phyloP scores from a whole-genome alignment of 164 flowering plant species.

The Kingdonia uniflora region DNA sequence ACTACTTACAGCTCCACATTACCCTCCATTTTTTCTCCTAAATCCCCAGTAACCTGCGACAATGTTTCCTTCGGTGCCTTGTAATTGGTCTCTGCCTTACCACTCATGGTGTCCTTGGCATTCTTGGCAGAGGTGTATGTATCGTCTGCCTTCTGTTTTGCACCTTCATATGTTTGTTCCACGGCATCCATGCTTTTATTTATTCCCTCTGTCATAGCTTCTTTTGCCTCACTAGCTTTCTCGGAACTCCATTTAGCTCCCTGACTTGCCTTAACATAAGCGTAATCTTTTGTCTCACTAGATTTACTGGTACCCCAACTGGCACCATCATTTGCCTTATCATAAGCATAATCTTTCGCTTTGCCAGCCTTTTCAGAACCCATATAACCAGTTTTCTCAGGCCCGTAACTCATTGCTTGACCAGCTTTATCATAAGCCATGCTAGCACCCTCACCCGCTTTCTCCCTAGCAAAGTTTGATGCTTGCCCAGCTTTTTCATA shows the following conservation, averaged over 20 bases:
- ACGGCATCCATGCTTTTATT: slow-evolving; percentile 1
- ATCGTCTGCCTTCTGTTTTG: not conserved
- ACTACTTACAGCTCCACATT: slow-evolving; percentile 13
- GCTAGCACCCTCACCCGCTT: no score
- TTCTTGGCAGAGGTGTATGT: no score
- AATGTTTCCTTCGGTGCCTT: slow-evolving; percentile 42
- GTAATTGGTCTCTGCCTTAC: slow-evolving; percentile 22
- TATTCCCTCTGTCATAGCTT: slow-evolving; percentile 2
- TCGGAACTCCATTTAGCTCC: not conserved
- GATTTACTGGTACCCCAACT: no score
- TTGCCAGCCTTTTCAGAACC: no score
- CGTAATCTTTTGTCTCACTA: not conserved
- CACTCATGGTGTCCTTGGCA: no score
- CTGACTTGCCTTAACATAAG: not conserved
- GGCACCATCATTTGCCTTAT: slow-evolving; percentile 14
- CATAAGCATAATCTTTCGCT: not conserved
- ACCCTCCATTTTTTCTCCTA: slow-evolving; percentile 24
- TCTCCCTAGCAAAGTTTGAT: no score
- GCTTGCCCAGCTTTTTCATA: no score
- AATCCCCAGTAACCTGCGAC: slow-evolving; percentile 29
- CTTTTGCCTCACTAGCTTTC: slow-evolving; percentile 1
- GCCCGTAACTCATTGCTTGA: no score
- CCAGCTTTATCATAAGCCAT: no score
- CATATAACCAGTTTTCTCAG: no score
- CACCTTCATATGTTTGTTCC: not conserved